Evolutionary conservation across 2,329 filamentous ascomycete species (phyloP).

Genomic region (Arthrobotrys sinensis): DNA sequence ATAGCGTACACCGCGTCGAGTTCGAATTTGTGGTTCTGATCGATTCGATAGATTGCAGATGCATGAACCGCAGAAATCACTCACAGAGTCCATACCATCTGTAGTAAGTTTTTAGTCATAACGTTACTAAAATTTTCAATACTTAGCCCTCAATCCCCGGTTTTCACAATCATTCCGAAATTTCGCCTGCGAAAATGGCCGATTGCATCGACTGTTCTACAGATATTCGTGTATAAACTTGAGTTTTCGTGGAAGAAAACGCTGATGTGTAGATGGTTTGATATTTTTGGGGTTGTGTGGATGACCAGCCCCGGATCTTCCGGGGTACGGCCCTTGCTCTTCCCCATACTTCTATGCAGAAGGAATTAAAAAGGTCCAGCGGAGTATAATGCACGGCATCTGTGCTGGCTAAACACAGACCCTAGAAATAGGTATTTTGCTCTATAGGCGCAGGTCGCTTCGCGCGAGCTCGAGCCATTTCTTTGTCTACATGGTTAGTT

Average conservation of each 20-base stretch:
- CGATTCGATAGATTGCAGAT: constrained; percentile 39
- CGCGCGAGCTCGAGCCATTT: constrained; percentile 41
- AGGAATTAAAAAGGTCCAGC: constrained; percentile 39
- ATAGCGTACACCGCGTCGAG: constrained; percentile 4
- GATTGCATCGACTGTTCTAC: background rate
- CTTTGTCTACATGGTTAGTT: constrained; percentile 25
- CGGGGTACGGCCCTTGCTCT: constrained; percentile 46
- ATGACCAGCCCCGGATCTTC: constrained; percentile 57
- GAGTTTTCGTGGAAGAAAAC: background rate
- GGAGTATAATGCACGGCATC: constrained; percentile 52
- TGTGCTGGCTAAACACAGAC: constrained; percentile 52
- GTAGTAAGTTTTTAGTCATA: constrained; percentile 43
- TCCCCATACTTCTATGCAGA: constrained; percentile 58
- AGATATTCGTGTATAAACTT: background rate
- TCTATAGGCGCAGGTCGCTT: constrained; percentile 21
- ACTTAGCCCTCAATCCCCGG: constrained; percentile 2
- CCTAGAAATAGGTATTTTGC: constrained; percentile 30
- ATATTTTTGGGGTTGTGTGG: constrained; percentile 49
- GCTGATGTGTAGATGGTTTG: constrained; percentile 20
- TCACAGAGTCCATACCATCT: constrained; percentile 8
- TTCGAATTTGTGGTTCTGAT: constrained; percentile 27
- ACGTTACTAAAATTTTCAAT: constrained; percentile 45
- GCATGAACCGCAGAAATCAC: constrained; percentile 46
- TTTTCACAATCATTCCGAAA: constrained; percentile 53
- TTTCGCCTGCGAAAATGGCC: constrained; percentile 42